Percentiles rank a stretch among this genome's conserved stretches.
phyloP scores from a whole-genome alignment of 108 stramenopile species.

The Cyclotella choctawhatcheeana region DNA sequence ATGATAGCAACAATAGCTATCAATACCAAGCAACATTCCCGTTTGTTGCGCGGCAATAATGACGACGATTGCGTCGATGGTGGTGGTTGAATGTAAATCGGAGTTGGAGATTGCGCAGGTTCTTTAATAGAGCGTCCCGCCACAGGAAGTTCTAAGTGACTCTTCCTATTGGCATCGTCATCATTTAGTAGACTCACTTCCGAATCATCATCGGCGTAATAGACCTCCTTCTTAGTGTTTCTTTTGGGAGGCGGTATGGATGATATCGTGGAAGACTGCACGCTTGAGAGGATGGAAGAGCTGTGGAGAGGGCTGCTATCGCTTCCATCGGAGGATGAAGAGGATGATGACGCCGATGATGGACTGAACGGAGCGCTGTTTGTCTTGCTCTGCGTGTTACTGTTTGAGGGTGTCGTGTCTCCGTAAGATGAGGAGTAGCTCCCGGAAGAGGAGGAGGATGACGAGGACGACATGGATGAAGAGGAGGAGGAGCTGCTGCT shows the following conservation, averaged over 20 bases:
- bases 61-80: constrained; percentile 8
- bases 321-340: background rate
- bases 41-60: constrained; percentile 30
- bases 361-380: background rate
- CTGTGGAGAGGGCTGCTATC: background rate
- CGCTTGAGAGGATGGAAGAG: background rate
- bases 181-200: constrained; percentile 30
- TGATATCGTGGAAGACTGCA: background rate
- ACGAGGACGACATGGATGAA: background rate
- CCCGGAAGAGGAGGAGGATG: constrained; percentile 4
- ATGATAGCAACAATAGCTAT: constrained; percentile 25
- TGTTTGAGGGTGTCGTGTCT: background rate
- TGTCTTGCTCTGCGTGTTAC: background rate
- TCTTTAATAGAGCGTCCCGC: background rate
- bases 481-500: constrained; percentile 3
- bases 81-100: background rate
- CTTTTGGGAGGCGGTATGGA: background rate
- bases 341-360: background rate
- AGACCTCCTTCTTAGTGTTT: constrained; percentile 6
- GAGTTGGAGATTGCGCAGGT: background rate
- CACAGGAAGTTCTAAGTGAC: background rate
- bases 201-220: constrained; percentile 49
- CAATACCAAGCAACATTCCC: constrained; percentile 43
- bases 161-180: background rate
- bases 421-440: background rate